Conservation (phyloP, 495 filamentous ascomycete genomes). For the Penicillium soppii region DNA sequence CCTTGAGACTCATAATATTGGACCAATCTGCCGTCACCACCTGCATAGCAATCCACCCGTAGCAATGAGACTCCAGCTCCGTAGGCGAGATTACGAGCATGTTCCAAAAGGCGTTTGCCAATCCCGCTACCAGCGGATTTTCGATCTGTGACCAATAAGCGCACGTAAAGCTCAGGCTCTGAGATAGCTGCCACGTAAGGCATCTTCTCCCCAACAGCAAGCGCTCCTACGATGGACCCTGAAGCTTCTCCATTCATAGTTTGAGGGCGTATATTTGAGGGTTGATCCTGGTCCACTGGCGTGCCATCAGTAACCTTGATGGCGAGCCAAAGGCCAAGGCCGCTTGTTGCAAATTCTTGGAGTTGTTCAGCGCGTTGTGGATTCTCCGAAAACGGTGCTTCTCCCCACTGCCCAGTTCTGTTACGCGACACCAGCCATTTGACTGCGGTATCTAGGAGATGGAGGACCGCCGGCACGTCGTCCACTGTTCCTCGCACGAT, state of each 20-base stretch:
- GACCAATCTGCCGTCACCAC: conserved; percentile 13
- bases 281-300: not conserved
- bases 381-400: conserved; percentile 13
- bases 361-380: conserved; percentile 8
- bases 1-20: conserved; percentile 20
- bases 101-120: conserved; percentile 15
- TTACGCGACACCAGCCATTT: conserved; percentile 12
- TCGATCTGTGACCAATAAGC: conserved; percentile 15
- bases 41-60: conserved; percentile 19
- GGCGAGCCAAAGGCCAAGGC: conserved; percentile 15
- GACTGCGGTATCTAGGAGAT: conserved; percentile 13
- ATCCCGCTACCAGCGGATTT: conserved; percentile 4
- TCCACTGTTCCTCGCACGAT: conserved; percentile 16
- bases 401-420: conserved; percentile 16
- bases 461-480: conserved; percentile 8
- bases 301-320: conserved; percentile 6
- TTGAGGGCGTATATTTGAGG: not conserved
- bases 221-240: conserved; percentile 7
- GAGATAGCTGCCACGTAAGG: conserved; percentile 10
- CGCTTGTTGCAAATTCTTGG: conserved; percentile 15
- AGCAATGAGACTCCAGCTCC: conserved; percentile 10
- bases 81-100: conserved; percentile 11
- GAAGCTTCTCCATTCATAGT: conserved; percentile 3
- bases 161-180: conserved; percentile 18
- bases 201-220: conserved; percentile 13